Evolutionary conservation across 192 early-diverging fungal genomes (phyloP).

Genomic region (Paraglomus occultum): DNA sequence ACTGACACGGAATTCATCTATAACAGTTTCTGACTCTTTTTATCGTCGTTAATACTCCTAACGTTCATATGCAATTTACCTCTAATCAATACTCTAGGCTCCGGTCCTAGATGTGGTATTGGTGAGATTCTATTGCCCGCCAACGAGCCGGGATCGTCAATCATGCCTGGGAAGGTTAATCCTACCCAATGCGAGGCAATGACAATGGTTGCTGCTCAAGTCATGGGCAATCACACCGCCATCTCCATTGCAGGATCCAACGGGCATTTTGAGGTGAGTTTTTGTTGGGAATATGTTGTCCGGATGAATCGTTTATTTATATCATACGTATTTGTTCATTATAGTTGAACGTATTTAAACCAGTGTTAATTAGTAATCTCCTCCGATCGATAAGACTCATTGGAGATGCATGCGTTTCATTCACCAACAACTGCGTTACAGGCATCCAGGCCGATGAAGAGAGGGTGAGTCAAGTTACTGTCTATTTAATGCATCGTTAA

Average conservation of each 20-base stretch:
- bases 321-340: neutral
- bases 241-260: constrained; percentile 91
- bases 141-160: constrained; percentile 99
- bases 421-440: constrained; percentile 94
- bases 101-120: constrained; percentile 96
- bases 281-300: constrained; percentile 7
- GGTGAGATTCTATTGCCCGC: constrained; percentile 95
- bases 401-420: constrained; percentile 83
- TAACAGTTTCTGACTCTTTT: neutral
- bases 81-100: constrained; percentile 50
- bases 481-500: no score
- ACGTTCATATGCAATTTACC: no score
- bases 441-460: constrained; percentile 94
- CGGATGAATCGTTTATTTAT: neutral
- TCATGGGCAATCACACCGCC: constrained; percentile 98
- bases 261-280: constrained; percentile 90
- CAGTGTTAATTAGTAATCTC: constrained; percentile 97
- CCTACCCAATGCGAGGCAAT: constrained; percentile 99
- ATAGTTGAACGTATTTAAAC: constrained; percentile 99
- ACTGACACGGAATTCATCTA: neutral
- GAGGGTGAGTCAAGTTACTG: constrained; percentile 29
- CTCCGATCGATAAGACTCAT: constrained; percentile 90
- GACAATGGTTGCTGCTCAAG: constrained; percentile 99
- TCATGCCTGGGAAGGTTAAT: constrained; percentile 99
- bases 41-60: neutral